Conservation (phyloP, 352 stramenopile genomes). For the Sclerospora graminicola region DNA sequence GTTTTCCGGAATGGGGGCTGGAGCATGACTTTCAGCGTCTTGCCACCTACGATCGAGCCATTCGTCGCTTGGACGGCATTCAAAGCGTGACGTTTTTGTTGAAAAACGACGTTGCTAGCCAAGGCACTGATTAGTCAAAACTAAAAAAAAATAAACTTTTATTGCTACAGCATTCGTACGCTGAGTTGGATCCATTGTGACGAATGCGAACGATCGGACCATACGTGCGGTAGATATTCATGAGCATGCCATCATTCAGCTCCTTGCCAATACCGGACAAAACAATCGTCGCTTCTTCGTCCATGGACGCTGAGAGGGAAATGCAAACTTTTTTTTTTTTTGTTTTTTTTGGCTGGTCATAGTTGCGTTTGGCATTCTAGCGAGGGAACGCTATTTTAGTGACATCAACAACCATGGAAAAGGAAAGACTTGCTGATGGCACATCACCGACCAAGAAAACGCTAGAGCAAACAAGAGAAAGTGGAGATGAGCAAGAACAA, state of each 20-base stretch:
- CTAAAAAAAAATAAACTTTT: too few relatives aligned
- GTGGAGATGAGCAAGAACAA: not conserved
- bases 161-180: too few relatives aligned
- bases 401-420: not conserved
- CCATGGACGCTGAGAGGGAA: not conserved
- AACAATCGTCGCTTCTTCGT: conserved; percentile 24
- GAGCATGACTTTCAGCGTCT: conserved; percentile 34
- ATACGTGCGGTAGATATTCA: conserved; percentile 49
- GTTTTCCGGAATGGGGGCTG: conserved; percentile 33
- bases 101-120: conserved; percentile 35
- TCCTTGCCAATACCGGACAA: conserved; percentile 35
- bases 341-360: too few relatives aligned
- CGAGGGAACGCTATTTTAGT: conserved; percentile 2
- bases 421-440: not conserved
- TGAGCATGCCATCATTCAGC: conserved; percentile 31
- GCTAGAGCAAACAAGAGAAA: conserved; percentile 1
- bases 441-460: conserved; percentile 1
- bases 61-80: conserved; percentile 36
- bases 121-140: not conserved
- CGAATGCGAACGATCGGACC: conserved; percentile 43
- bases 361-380: conserved; percentile 4
- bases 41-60: conserved; percentile 45
- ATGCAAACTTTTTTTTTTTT: too few relatives aligned
- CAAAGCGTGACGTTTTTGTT: conserved; percentile 13
- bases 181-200: conserved; percentile 35